Evolutionary conservation across 2,329 filamentous ascomycete species (phyloP), one percentile per base, ranked within the genome.

Genomic region (Cladosporium sphaerospermum): DNA sequence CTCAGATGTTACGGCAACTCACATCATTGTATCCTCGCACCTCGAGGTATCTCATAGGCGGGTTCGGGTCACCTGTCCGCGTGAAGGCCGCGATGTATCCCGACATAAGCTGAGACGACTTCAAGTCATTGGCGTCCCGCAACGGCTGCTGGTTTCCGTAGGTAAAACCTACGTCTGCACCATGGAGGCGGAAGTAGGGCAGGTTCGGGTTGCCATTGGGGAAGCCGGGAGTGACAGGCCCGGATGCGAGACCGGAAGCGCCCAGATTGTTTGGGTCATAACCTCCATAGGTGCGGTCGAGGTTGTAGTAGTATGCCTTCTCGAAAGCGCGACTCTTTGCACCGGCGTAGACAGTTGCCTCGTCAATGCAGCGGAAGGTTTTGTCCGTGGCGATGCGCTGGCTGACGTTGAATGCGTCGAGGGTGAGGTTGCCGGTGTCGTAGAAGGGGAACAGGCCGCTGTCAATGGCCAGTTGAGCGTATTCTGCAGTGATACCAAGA

Each of bases 341-440:
- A 2, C 75, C 79, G 0, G 77, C 71, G 60, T 76, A 77, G 6
- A 76, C 76, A 2, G 80, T 83, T 4, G 80, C 79, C 64, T 83
- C 75, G 62, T 82, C 78, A 47, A 79, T 68, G 63, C 81, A 84
- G 53, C 80, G 76, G 71, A 83, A 83, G 8, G 76, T 75, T 48
- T 73, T 78, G 63, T 84, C 80, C 2, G 80, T 83, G 2, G 78
- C 75, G 39, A 83, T 69, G 5, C 77, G 77, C 6, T 77, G 70
- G 16, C 75, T 74, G 33, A 78, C 71, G 55, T 80, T 81, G 71
- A 78, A 83, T 2, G 80, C 71, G 55, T 81, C 75, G 6, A 80
- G 71, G 0, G 79, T 82, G 8, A 73, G 54, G 45, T 81, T 80
- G 3, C 75, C 71, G 0, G 73, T 73, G 19, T 67, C 57, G 16